Evolutionary conservation across 805 yeast species (phyloP).

Genomic region (Cyberlindnera misumaiensis): DNA sequence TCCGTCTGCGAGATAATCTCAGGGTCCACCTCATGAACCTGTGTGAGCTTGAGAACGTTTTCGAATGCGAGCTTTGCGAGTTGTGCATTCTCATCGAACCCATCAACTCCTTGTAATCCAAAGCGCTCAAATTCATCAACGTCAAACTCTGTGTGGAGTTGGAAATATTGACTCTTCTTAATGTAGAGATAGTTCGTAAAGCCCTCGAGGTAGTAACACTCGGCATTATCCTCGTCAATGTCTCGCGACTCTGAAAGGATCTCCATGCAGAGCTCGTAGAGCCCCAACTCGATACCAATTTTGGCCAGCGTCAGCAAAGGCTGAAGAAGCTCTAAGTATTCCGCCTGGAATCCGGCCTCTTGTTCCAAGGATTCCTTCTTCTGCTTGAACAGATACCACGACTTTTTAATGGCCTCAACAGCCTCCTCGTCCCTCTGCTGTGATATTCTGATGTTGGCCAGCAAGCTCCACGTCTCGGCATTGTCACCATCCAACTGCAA

Average conservation of each 20-base stretch:
- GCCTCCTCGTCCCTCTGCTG: constrained; percentile 79
- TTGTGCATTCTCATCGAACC: constrained; percentile 14
- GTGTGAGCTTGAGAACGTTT: constrained; percentile 11
- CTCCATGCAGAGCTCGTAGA: constrained; percentile 58
- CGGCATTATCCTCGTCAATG: constrained; percentile 79
- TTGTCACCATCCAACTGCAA: constrained; percentile 45
- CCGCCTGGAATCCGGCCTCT: constrained; percentile 28
- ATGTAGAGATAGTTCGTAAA: constrained; percentile 55
- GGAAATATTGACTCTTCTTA: constrained; percentile 25
- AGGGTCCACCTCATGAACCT: constrained; percentile 40
- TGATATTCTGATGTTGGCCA: constrained; percentile 84
- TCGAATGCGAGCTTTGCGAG: constrained; percentile 9
- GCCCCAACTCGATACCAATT: constrained; percentile 70
- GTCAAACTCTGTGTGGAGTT: constrained; percentile 9
- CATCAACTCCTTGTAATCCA: constrained; percentile 5
- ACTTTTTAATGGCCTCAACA: constrained; percentile 48
- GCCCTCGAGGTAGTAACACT: constrained; percentile 77
- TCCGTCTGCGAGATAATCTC: constrained; percentile 52
- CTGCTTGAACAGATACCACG: constrained; percentile 64
- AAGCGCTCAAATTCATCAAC: constrained; percentile 22
- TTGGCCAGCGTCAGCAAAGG: constrained; percentile 69
- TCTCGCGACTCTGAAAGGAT: constrained; percentile 64
- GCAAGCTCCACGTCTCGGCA: constrained; percentile 75
- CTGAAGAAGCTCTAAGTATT: constrained; percentile 61
- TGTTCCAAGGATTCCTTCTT: constrained; percentile 45